Percentiles rank a stretch among this genome's conserved stretches.
Evolutionary conservation across 805 yeast species (phyloP).

Genomic region (Torulaspora franciscae): DNA sequence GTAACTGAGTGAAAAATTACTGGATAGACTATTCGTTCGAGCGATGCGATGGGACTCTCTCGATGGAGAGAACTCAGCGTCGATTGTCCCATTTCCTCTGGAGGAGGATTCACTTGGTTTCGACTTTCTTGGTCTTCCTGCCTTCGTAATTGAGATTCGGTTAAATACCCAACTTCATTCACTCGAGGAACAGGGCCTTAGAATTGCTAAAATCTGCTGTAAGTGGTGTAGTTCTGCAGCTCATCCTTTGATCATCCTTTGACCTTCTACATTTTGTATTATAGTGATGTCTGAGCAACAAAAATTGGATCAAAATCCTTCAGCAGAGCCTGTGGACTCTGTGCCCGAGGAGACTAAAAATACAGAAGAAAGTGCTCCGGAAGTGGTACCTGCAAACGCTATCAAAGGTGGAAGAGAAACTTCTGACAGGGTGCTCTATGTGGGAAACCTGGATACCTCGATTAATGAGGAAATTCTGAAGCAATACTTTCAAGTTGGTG

Average conservation of each 20-base stretch:
- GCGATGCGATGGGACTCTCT: constrained; percentile 7
- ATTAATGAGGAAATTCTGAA: constrained; percentile 59
- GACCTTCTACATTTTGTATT: background rate
- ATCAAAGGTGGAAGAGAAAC: constrained; percentile 77
- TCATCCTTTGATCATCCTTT: too few relatives aligned
- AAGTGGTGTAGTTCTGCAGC: background rate
- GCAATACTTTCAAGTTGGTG: constrained; percentile 58
- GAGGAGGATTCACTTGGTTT: background rate
- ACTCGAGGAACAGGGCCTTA: background rate
- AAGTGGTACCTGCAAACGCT: constrained; percentile 60
- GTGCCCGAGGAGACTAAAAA: constrained; percentile 7
- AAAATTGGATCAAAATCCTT: constrained; percentile 1
- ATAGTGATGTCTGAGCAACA: constrained; percentile 8
- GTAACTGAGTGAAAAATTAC: constrained; percentile 4
- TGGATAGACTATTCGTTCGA: constrained; percentile 2
- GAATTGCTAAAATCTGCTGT: background rate
- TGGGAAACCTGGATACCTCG: constrained; percentile 64
- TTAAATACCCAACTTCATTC: too few relatives aligned
- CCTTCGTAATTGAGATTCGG: too few relatives aligned
- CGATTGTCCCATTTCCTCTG: background rate
- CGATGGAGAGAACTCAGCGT: background rate
- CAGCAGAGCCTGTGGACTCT: constrained; percentile 1
- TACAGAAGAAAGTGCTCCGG: constrained; percentile 9
- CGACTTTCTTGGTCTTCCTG: background rate
- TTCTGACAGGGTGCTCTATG: constrained; percentile 67